Conservation (phyloP, 2,329 filamentous ascomycete species). For the Monosporascus sp. region DNA sequence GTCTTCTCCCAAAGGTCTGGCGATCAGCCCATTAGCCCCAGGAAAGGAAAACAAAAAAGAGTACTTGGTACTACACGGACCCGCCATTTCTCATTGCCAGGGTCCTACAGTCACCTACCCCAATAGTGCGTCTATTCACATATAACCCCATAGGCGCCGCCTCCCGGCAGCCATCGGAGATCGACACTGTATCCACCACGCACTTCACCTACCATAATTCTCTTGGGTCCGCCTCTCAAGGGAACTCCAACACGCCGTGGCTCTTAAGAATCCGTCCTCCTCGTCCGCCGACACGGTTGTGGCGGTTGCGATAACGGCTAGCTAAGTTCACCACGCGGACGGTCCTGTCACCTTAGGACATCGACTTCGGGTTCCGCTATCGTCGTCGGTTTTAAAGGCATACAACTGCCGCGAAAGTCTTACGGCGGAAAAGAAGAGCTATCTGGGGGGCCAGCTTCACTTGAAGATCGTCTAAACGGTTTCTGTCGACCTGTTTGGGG, state of each 20-base stretch:
- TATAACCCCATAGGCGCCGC: conserved; percentile 27
- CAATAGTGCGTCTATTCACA: conserved; percentile 15
- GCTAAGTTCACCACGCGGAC: neutral
- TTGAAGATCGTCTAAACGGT: neutral
- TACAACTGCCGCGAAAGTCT: neutral
- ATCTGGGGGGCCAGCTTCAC: neutral
- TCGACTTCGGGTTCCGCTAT: neutral
- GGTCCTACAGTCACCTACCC: neutral
- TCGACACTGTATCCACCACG: conserved; percentile 25
- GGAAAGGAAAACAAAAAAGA: conserved; percentile 5
- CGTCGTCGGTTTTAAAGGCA: neutral
- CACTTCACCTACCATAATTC: conserved; percentile 21
- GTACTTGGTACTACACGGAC: neutral
- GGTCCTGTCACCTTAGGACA: neutral
- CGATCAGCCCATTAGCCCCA: neutral
- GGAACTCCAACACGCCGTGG: conserved; percentile 6
- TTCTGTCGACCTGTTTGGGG: neutral
- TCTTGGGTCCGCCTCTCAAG: conserved; percentile 17
- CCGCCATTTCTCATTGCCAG: neutral
- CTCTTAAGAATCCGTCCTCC: neutral
- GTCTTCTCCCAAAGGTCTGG: neutral
- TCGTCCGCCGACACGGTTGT: neutral
- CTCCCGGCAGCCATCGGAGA: conserved; percentile 27
- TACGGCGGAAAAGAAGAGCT: no score
- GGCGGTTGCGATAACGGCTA: conserved; percentile 5